Evolutionary conservation across 1,284 basidiomycete genomes (phyloP).

Genomic region (Cutaneotrichosporon mucoides): DNA sequence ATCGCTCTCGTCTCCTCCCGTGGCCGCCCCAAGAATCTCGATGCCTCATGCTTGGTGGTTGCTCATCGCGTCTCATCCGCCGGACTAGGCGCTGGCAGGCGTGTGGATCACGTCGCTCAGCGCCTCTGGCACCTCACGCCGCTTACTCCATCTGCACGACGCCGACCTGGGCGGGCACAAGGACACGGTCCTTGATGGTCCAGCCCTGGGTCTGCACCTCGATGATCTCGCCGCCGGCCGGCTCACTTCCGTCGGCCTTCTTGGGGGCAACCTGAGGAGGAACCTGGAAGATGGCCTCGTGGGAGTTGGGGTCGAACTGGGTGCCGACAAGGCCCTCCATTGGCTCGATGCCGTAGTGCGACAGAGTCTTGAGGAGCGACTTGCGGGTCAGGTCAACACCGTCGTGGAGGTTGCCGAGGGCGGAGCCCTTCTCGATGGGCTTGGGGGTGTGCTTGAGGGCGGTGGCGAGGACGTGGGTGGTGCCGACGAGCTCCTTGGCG

Average conservation of each 20-base stretch:
- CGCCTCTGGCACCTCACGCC: not conserved
- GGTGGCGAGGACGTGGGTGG: constrained; percentile 83
- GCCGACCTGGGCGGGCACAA: constrained; percentile 94
- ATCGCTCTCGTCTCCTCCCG: not conserved
- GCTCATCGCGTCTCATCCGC: too few species aligned
- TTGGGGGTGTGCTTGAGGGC: constrained; percentile 77
- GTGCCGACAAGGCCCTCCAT: constrained; percentile 67
- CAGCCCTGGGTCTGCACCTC: constrained; percentile 90
- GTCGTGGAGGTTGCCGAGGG: constrained; percentile 66
- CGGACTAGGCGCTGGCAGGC: too few species aligned
- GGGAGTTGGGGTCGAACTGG: constrained; percentile 87
- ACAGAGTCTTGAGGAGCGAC: constrained; percentile 80
- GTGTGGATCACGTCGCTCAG: too few species aligned
- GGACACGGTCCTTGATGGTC: constrained; percentile 83
- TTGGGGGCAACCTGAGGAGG: constrained; percentile 62
- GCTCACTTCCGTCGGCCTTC: constrained; percentile 52
- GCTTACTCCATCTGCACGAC: constrained; percentile 60
- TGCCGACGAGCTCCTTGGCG: constrained; percentile 82
- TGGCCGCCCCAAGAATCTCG: too few species aligned
- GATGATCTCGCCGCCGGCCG: constrained; percentile 77
- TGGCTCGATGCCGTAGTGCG: constrained; percentile 87
- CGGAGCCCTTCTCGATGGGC: constrained; percentile 51
- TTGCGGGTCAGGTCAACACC: constrained; percentile 93
- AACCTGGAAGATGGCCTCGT: constrained; percentile 93
- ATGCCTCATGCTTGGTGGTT: too few species aligned